A percentile compares a stretch with the other conserved stretches of the same genome.
Conservation (phyloP, 2,329 filamentous ascomycete genomes). For the Dryadomyces quercus-mongolicae region DNA sequence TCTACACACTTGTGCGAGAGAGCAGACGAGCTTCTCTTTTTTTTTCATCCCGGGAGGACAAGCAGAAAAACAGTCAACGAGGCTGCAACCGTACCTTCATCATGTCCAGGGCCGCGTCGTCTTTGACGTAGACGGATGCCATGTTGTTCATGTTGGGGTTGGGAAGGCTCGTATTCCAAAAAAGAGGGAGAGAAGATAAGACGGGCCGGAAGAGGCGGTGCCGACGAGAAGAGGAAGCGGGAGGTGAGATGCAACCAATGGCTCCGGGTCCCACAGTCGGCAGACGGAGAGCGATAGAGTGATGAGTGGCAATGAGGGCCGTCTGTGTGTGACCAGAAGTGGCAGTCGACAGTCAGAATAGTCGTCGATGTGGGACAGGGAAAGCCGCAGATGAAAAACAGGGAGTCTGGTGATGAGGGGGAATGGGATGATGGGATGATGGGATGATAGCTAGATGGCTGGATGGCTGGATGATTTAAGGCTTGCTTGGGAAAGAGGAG, state of each 20-base stretch:
- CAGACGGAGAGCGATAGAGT: too few relatives aligned
- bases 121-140: conserved; percentile 2
- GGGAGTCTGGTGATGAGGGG: background rate
- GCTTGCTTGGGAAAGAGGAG: background rate
- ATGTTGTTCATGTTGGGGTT: background rate
- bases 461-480: too few relatives aligned
- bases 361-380: background rate
- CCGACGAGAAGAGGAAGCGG: background rate
- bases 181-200: background rate
- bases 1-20: background rate
- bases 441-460: background rate
- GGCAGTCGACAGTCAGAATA: too few relatives aligned
- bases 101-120: background rate
- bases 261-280: too few relatives aligned
- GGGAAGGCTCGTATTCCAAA: background rate
- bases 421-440: background rate
- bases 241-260: background rate
- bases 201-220: background rate
- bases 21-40: background rate
- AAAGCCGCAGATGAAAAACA: background rate
- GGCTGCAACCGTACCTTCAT: conserved; percentile 2
- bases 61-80: background rate
- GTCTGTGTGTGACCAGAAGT: too few relatives aligned
- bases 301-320: too few relatives aligned
- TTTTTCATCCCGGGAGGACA: background rate